These are phyloP conservation scores for Candolleomyces efflorescens DNA, from an alignment of 768 basidiomycete genomes.

Conservation along the genomic window DNA sequence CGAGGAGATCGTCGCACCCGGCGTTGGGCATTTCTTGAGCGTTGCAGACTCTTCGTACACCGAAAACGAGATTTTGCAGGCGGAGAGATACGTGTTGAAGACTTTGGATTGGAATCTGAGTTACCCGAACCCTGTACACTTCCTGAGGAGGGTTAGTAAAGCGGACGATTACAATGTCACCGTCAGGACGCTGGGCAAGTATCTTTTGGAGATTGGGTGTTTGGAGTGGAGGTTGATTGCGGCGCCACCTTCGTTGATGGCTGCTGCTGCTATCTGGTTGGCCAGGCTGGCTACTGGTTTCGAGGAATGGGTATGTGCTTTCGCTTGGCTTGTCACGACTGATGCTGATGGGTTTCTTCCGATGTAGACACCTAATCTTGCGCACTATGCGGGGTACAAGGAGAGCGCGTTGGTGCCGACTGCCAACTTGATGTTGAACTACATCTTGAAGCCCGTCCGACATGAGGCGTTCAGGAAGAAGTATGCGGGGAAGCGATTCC, in stretches of 20 bases:
- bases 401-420: slow-evolving; percentile 82
- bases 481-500: slow-evolving; percentile 84
- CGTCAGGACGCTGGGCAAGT: slow-evolving; percentile 89
- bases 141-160: slow-evolving; percentile 88
- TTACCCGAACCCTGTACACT: slow-evolving; percentile 94
- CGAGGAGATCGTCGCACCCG: slow-evolving; percentile 92
- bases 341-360: slow-evolving; percentile 5
- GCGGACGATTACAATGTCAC: slow-evolving; percentile 95
- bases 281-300: slow-evolving; percentile 77
- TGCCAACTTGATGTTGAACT: slow-evolving; percentile 91
- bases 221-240: slow-evolving; percentile 84
- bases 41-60: slow-evolving; percentile 88
- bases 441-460: slow-evolving; percentile 72
- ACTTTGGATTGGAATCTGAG: slow-evolving; percentile 91
- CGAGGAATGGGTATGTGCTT: slow-evolving; percentile 78
- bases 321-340: background rate
- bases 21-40: slow-evolving; percentile 83
- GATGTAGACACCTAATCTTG: slow-evolving; percentile 70
- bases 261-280: slow-evolving; percentile 89
- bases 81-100: slow-evolving; percentile 89
- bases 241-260: slow-evolving; percentile 80
- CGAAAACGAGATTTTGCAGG: slow-evolving; percentile 60
- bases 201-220: slow-evolving; percentile 86
- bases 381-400: slow-evolving; percentile 91
- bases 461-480: slow-evolving; percentile 93